Evolutionary conservation across 495 filamentous ascomycete genomes (phyloP), one percentile per base, ranked within the genome.

Genomic region (Aspergillus coremiiformis): DNA sequence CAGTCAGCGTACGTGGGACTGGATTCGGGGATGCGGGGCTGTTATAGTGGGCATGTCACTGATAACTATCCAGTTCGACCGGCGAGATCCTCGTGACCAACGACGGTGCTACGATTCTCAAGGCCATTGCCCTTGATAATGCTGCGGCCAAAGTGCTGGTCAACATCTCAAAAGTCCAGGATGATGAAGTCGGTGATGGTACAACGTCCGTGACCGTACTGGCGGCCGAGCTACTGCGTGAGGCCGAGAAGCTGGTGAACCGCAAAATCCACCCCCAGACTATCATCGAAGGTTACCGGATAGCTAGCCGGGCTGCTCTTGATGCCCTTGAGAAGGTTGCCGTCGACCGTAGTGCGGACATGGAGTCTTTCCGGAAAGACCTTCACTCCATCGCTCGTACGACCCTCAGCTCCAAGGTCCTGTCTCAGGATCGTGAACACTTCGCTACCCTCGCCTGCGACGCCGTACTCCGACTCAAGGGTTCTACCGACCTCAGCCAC

Each of bases 231-330:
- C 79, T 98, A 39, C 79, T 98, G 44, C 86, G 94, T 44, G 94
- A 97, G 67, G 93, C 94, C 21, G 93, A 98, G 77, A 90, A 94
- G 72, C 81, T 98, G 33, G 90, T 98, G 57, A 87, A 90, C 76
- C 85, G 87, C 73, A 96, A 96, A 74, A 95, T 98, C 64, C 93
- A 98, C 70, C 93, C 93, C 29, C 93, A 98, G 80, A 97, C 94
- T 20, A 97, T 98, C 70, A 98, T 98, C 61, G 93, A 98, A 62
- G 93, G 93, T 20, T 98, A 94, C 78, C 85, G 93, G 69, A 93
- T 98, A 87, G 93, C 93, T 35, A 91, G 86, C 65, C 78, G 83
- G 32, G 90, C 91, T 27, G 90, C 93, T 41, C 78, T 97, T 10
- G 75, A 82, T 60, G 89, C 90, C 11, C 79, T 98, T 24, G 87